phyloP scores from a whole-genome alignment of 805 yeast species.

The Limtongozyma cylindracea region DNA sequence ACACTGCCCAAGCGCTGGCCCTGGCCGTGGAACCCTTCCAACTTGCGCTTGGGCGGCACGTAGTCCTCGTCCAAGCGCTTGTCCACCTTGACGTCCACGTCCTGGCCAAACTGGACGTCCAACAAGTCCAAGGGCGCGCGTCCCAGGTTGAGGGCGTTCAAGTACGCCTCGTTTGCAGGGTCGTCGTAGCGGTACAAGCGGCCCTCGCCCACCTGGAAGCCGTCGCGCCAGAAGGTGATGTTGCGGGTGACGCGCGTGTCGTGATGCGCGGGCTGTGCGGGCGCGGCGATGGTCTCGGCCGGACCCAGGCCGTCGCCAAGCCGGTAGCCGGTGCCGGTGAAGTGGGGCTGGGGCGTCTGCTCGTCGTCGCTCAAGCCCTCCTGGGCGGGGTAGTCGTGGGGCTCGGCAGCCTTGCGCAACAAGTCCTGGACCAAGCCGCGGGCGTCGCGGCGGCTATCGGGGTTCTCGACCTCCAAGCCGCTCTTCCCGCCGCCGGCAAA shows the following conservation, averaged over 20 bases:
- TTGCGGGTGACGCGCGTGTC: constrained; percentile 54
- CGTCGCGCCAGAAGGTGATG: constrained; percentile 89
- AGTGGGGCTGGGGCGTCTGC: constrained; percentile 5
- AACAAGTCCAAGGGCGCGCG: constrained; percentile 72
- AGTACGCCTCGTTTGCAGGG: constrained; percentile 58
- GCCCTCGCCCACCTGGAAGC: constrained; percentile 90
- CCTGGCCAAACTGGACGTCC: constrained; percentile 73
- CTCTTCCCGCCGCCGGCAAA: constrained; percentile 57
- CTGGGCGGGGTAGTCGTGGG: constrained; percentile 11
- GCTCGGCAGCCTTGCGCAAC: constrained; percentile 30
- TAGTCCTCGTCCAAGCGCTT: constrained; percentile 66
- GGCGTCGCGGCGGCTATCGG: constrained; percentile 15
- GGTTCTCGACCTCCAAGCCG: constrained; percentile 59
- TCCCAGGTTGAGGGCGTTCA: constrained; percentile 67
- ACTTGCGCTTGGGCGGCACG: constrained; percentile 31
- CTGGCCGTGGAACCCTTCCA: constrained; percentile 48
- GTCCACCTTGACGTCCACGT: constrained; percentile 74
- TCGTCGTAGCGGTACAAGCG: constrained; percentile 71
- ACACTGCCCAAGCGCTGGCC: constrained; percentile 85
- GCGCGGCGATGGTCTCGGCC: constrained; percentile 8
- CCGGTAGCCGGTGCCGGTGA: constrained; percentile 25
- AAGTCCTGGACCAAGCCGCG: constrained; percentile 39
- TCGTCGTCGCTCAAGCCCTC: constrained; percentile 8
- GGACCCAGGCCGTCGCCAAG: constrained; percentile 19
- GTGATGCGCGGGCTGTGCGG: constrained; percentile 1